Base-by-base conservation (phyloP, 2,329 filamentous ascomycete genomes). In the Epichloe coenophiala region DNA sequence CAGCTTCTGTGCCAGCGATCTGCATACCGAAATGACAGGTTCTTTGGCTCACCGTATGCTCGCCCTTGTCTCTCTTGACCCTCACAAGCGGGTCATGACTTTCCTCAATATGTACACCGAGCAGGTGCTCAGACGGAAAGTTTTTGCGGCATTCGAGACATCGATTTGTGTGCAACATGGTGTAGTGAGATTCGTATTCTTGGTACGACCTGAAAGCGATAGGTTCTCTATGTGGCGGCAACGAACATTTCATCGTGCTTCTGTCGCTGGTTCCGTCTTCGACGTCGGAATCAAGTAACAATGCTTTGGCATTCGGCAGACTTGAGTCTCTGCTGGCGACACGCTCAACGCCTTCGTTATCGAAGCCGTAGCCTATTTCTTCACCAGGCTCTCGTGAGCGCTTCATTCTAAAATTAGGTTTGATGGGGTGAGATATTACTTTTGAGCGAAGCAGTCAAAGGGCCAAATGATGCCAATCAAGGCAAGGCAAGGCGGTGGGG, bases 101-200 rank as follows among this genome's bases (percentile, higher is more conserved):
- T 66, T 97, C 93, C 58, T 90, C 82, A 56, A 95, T 90, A 63
- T 98, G 93, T 44, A 97, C 68, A 51, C 77, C 74, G 47, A 98
- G 74, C 50, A 93, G 81, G 63, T 90, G 83, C 37, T 83, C 76
- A 1, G 88, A 89, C 1, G 93, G 93, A 55, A 97, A 88, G 64
- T 96, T 97, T 97, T 80, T 88, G 50, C 77, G 74, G 65, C 93
- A 98, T 61, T 89, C 84, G 9, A 82, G 71, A 63, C 93, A 98
- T 42, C 91, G 80, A 65, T 96, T 90, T 53, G 81, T 78, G 65
- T 97, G 93, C 21, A 77, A 73, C 61, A 87, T 83, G 57, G 73
- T 76, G 69, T 96, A 96, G 65, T 98, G 93, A 8, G 83, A 70
- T 63, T 96, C 89, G 67, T 94, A 96, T 15, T 89, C 86, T 52